Percentiles rank a stretch among this genome's conserved stretches.
phyloP scores from a whole-genome alignment of 495 filamentous ascomycete genomes.

The Cercophora sp. region DNA sequence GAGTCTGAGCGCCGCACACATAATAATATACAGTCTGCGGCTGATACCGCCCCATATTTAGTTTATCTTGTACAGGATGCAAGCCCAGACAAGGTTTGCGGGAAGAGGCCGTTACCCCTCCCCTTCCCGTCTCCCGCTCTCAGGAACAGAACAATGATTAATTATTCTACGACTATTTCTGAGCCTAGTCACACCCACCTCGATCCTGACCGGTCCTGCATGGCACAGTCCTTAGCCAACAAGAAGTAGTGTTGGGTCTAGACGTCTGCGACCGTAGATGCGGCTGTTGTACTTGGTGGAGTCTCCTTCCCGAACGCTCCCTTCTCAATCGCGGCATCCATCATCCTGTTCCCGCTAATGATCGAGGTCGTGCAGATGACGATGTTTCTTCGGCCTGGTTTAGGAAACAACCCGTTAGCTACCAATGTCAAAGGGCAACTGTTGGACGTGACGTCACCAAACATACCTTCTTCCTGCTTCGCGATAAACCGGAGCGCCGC shows the following conservation, averaged over 20 bases:
- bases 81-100: no score
- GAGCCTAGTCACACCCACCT: no score
- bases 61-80: conserved; percentile 1
- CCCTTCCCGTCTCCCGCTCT: no score
- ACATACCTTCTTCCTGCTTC: conserved; percentile 72
- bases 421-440: not conserved
- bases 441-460: not conserved
- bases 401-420: not conserved
- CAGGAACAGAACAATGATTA: no score
- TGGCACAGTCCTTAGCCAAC: no score
- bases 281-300: not conserved
- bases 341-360: conserved; percentile 83
- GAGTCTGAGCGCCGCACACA: no score
- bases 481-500: conserved; percentile 90
- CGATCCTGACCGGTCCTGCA: no score
- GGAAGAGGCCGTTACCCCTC: no score
- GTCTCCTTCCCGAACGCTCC: conserved; percentile 54
- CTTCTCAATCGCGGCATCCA: conserved; percentile 81
- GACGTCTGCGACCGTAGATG: not conserved
- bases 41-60: not conserved
- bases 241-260: no score
- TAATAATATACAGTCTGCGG: not conserved
- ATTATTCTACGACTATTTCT: no score
- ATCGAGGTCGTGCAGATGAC: conserved; percentile 90
- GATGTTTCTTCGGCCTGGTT: conserved; percentile 63